Base-by-base conservation (phyloP, 108 stramenopile species). In the Nitzschia sp. region DNA sequence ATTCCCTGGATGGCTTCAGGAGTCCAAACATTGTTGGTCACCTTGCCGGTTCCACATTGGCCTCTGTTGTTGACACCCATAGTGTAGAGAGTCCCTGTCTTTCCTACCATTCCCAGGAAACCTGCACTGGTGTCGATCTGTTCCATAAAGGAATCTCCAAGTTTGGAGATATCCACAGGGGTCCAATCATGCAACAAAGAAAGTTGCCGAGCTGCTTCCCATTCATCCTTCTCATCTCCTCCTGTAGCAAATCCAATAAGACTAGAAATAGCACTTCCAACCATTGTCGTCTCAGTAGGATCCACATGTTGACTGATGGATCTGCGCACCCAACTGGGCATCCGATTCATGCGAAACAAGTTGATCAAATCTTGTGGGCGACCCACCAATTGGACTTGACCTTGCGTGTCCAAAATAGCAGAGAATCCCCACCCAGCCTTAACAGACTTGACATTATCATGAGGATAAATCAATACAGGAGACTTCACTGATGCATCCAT, bases 311-410 rank as follows among this genome's bases (percentile, higher is more conserved):
- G 56, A 41, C 63, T 53, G 48, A 60, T 52, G 69, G 62, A 70
- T 26, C 48, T 20, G 51, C 86, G 68, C 2, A 89, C 21, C 26
- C 58, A 61, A 0, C 59, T 6, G 6, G 92, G 92, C 46, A 93
- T 53, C 14, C 92, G 86, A 48, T 79, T 77, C 56, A 90, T 50
- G 51, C 92, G 70, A 70, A 93, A 57, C 40, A 93, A 53, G 9
- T 76, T 77, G 51, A 81, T 79, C 55, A 90, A 84, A 57, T 93
- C 92, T 60, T 91, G 88, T n/a, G 92, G 89, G 71, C 89, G 85
- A 22, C 92, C 92, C 24, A 78, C 71, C 41, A 87, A 48, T 21
- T 81, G 55, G 25, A 93, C 75, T 26, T 75, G 65, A 8, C 73
- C 52, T 34, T 74, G 56, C 1, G 54, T 55, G 39, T 84, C 61